Conservation (phyloP, 2,329 filamentous ascomycete genomes). For the Colletotrichum cuscutae region DNA sequence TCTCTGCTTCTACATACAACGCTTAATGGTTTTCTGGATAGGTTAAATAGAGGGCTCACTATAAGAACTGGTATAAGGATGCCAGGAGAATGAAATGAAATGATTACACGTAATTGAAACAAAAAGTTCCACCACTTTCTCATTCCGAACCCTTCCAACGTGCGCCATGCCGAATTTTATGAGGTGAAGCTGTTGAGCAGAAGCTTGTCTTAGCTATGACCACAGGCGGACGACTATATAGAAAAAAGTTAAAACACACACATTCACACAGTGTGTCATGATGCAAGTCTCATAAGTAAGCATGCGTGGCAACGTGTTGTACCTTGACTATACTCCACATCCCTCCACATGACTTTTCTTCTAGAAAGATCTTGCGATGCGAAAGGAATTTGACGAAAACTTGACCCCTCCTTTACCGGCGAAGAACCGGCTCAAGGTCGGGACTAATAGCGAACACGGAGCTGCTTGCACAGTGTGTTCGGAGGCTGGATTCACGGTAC, state of each 20-base stretch:
- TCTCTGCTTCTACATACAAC: slow-evolving; percentile 97
- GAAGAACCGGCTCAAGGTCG: too few species aligned
- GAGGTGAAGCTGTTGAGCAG: too few species aligned
- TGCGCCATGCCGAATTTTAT: neutral
- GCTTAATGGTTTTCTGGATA: slow-evolving; percentile 68
- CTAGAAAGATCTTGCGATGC: neutral
- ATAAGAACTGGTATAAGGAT: slow-evolving; percentile 33
- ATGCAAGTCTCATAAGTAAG: too few species aligned
- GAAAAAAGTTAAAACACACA: neutral
- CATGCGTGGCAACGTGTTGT: neutral
- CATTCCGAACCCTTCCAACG: neutral
- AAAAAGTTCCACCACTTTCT: neutral
- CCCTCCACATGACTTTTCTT: too few species aligned
- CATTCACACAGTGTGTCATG: neutral
- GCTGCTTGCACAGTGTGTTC: neutral
- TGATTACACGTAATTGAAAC: slow-evolving; percentile 18
- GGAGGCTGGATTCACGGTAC: neutral
- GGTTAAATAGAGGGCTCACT: slow-evolving; percentile 31
- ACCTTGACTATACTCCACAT: neutral
- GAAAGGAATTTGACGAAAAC: neutral
- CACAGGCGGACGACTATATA: neutral
- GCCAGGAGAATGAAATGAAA: slow-evolving; percentile 36
- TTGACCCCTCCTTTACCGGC: neutral
- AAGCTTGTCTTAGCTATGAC: too few species aligned
- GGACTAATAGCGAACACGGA: neutral